Evolutionary conservation across 2,329 filamentous ascomycete genomes (phyloP).

Genomic region (Talaromyces sp.): DNA sequence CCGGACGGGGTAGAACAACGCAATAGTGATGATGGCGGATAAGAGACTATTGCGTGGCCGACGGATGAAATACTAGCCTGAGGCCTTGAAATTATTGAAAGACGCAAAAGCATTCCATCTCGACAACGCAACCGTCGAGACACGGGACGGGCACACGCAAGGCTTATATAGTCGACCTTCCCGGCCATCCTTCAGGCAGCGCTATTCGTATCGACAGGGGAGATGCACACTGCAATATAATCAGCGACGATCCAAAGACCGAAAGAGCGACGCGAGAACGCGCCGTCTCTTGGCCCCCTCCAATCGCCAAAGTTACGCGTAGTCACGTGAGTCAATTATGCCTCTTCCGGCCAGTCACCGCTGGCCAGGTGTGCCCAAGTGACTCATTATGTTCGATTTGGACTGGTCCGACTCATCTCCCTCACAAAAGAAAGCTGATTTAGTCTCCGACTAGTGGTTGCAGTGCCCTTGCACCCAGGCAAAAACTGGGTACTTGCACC

Average conservation of each 20-base stretch:
- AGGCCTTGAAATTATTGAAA: background rate
- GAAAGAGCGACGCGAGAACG: constrained; percentile 22
- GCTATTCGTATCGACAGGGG: constrained; percentile 4
- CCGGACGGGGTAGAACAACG: background rate
- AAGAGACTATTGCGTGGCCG: background rate
- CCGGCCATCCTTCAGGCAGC: constrained; percentile 3
- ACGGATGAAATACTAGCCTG: constrained; percentile 1
- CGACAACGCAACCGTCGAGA: background rate
- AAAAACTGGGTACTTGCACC: constrained; percentile 7
- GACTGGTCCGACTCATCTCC: background rate
- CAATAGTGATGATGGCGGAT: background rate
- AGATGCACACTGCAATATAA: background rate
- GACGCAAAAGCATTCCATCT: background rate
- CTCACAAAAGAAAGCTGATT: background rate
- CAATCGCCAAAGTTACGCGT: constrained; percentile 37
- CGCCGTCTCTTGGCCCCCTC: constrained; percentile 22
- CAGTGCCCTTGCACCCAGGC: background rate
- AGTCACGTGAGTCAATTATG: constrained; percentile 30
- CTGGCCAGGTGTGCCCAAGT: constrained; percentile 8
- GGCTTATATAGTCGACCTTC: background rate
- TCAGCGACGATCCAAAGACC: background rate
- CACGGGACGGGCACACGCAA: background rate
- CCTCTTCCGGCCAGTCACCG: constrained; percentile 7
- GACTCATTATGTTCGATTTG: constrained; percentile 2
- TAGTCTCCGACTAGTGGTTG: background rate